Conservation (phyloP, 441 rosid species). For the Erodium texanum region DNA sequence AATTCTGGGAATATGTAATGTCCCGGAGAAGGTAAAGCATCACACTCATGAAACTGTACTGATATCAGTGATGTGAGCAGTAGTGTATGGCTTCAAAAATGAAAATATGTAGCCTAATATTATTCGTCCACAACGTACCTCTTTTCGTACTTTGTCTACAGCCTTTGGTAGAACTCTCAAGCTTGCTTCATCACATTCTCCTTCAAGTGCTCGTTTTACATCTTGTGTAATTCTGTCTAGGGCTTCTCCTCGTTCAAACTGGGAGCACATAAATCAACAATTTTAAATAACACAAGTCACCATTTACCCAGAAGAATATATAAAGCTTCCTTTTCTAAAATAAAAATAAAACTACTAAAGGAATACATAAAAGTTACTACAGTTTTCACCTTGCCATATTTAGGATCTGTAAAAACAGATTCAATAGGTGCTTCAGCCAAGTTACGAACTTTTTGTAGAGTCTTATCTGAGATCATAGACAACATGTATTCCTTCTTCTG, state of each 20-base stretch:
- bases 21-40: too few relatives aligned
- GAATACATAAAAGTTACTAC: not conserved
- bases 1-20: too few relatives aligned
- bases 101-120: not conserved
- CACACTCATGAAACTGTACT: too few relatives aligned
- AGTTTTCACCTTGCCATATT: slow-evolving; percentile 71
- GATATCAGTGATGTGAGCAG: too few relatives aligned
- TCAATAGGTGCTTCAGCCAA: slow-evolving; percentile 62
- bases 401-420: slow-evolving; percentile 76
- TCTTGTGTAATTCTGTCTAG: slow-evolving; percentile 67
- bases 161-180: slow-evolving; percentile 63
- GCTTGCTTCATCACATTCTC: slow-evolving; percentile 84
- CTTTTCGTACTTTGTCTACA: slow-evolving; percentile 82
- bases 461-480: slow-evolving; percentile 64
- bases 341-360: too few relatives aligned
- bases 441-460: slow-evolving; percentile 55
- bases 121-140: slow-evolving; percentile 33
- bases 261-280: slow-evolving; percentile 13
- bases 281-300: slow-evolving; percentile 9
- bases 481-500: slow-evolving; percentile 79
- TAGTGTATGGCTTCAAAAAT: too few relatives aligned
- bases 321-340: not conserved
- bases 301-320: not conserved
- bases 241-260: slow-evolving; percentile 99
- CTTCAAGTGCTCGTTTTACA: slow-evolving; percentile 58